Evolutionary conservation across 495 filamentous ascomycete genomes (phyloP).

Genomic region (Neurospora intermedia): DNA sequence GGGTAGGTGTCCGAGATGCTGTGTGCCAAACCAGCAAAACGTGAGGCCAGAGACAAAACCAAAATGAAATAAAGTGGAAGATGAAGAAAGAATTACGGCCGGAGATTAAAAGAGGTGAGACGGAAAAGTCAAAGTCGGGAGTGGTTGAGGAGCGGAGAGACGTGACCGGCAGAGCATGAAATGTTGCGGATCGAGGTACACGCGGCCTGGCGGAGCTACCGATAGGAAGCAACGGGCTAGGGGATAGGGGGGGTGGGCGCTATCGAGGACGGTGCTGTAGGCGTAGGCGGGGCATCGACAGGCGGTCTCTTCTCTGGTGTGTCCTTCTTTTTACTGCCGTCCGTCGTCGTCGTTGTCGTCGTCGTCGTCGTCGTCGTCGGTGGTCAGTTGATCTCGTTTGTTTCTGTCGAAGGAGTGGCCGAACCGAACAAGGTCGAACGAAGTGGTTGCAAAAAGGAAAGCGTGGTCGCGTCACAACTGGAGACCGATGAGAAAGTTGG

Average conservation of each 20-base stretch:
- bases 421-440: neutral
- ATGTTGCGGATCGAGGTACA: neutral
- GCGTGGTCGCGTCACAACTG: neutral
- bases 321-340: neutral
- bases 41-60: neutral
- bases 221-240: neutral
- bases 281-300: neutral
- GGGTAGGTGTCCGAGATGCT: neutral
- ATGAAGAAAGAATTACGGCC: neutral
- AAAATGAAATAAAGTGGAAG: neutral
- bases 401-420: neutral
- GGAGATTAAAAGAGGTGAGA: neutral
- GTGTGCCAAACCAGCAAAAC: neutral
- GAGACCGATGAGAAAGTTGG: neutral
- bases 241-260: neutral
- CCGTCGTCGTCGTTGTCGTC: neutral
- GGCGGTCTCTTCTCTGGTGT: neutral
- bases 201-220: neutral
- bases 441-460: neutral
- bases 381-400: neutral
- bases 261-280: neutral
- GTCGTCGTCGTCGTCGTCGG: neutral
- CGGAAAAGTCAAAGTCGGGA: neutral
- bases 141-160: neutral
- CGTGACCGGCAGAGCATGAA: neutral